A percentile compares a stretch with the other conserved stretches of the same genome.
Evolutionary conservation across 2,329 filamentous ascomycete genomes (phyloP).

Genomic region (Hansfordia pulvinata): DNA sequence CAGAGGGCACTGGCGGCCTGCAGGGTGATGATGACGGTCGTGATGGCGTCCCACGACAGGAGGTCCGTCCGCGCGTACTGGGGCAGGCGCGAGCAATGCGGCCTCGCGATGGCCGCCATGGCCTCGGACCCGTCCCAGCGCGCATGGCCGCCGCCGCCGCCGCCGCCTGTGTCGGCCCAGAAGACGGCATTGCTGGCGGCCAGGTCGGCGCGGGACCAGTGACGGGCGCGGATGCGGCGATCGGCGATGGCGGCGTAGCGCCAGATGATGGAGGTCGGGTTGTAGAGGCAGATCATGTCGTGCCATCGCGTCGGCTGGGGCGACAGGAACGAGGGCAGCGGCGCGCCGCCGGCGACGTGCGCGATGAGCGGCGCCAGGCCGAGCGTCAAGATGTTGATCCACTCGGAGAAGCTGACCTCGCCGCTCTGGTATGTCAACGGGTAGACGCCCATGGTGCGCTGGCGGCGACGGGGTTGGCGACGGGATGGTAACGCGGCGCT

Average conservation of each 20-base stretch:
- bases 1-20: constrained; percentile 7
- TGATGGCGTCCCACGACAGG: constrained; percentile 7
- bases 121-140: constrained; percentile 20
- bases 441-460: too few species aligned
- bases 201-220: constrained; percentile 14
- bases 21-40: constrained; percentile 11
- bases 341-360: constrained; percentile 1
- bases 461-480: too few species aligned
- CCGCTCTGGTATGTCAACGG: too few species aligned
- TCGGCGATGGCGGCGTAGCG: constrained; percentile 20
- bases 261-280: constrained; percentile 22
- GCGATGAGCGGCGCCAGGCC: not conserved
- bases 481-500: too few species aligned
- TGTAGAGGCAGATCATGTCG: constrained; percentile 15
- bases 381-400: constrained; percentile 1
- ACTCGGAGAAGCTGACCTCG: constrained; percentile 1
- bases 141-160: too few species aligned
- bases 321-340: constrained; percentile 1
- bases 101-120: constrained; percentile 7
- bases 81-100: constrained; percentile 7
- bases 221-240: constrained; percentile 14
- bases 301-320: constrained; percentile 14
- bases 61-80: constrained; percentile 3
- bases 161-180: constrained; percentile 9
- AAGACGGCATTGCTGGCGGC: constrained; percentile 19